Conservation (phyloP, 2,329 filamentous ascomycete species). For the Ceratocystis variospora region DNA sequence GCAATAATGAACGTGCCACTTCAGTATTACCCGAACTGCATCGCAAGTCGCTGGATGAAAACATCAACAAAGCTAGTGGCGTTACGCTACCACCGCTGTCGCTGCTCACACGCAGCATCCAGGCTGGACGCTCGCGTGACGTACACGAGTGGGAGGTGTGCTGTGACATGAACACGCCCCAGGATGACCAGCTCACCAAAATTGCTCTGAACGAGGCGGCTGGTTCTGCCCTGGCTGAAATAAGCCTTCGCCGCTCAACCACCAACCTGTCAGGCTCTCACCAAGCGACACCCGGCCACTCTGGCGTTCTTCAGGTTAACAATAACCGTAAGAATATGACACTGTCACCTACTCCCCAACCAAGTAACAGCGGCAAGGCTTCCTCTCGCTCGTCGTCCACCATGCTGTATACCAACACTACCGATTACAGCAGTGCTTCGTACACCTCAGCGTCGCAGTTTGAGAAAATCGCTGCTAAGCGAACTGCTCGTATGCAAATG, state of each 20-base stretch:
- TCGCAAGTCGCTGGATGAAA: constrained; percentile 21
- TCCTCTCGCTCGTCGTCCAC: too few relatives aligned
- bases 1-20: constrained; percentile 31
- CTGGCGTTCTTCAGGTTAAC: constrained; percentile 12
- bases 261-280: constrained; percentile 24
- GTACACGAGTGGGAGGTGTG: constrained; percentile 85
- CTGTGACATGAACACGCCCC: constrained; percentile 65
- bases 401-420: constrained; percentile 18
- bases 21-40: constrained; percentile 36
- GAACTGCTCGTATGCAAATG: neutral
- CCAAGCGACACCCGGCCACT: neutral
- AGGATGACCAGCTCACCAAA: constrained; percentile 52
- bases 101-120: constrained; percentile 37
- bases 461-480: constrained; percentile 41
- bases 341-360: constrained; percentile 10
- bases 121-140: constrained; percentile 62
- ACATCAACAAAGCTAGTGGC: constrained; percentile 49
- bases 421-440: constrained; percentile 28
- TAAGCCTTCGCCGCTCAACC: constrained; percentile 66
- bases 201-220: constrained; percentile 68
- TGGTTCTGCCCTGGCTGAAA: constrained; percentile 67
- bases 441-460: constrained; percentile 24
- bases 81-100: constrained; percentile 45
- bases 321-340: constrained; percentile 7
- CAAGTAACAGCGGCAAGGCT: constrained; percentile 26